A percentile compares a stretch with the other conserved stretches of the same genome.
phyloP scores from a whole-genome alignment of 1,284 basidiomycete genomes.

The Gastroboletus turbinatus region DNA sequence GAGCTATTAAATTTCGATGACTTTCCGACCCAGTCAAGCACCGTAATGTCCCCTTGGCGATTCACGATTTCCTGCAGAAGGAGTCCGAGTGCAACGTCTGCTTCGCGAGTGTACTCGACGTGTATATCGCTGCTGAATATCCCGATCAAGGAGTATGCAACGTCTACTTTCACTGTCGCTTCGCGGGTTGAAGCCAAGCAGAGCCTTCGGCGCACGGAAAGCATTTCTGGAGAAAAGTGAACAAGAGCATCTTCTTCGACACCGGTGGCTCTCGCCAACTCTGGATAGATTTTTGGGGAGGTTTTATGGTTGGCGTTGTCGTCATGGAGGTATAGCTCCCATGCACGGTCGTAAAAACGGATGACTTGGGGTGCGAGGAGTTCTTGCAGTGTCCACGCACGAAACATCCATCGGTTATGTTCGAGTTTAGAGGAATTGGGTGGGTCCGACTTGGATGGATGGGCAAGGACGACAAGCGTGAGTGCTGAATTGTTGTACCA shows the following conservation, averaged over 20 bases:
- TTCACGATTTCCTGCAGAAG: conserved; percentile 15
- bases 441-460: neutral
- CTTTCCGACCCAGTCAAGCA: conserved; percentile 19
- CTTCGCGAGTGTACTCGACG: conserved; percentile 3
- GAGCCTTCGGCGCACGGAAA: conserved; percentile 8
- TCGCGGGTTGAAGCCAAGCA: conserved; percentile 13
- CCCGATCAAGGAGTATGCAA: conserved; percentile 18
- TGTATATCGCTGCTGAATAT: conserved; percentile 13
- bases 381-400: neutral
- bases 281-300: neutral
- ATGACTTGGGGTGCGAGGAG: neutral
- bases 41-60: conserved; percentile 2
- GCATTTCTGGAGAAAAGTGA: conserved; percentile 7
- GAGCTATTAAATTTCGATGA: conserved; percentile 19
- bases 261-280: neutral
- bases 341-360: neutral
- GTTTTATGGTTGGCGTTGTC: conserved; percentile 9
- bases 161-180: conserved; percentile 9
- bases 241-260: neutral
- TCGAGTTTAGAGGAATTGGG: neutral
- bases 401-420: conserved; percentile 20
- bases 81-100: conserved; percentile 9
- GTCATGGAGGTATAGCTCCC: neutral
- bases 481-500: conserved; percentile 20
- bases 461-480: conserved; percentile 15